Evolutionary conservation across 1,284 basidiomycete genomes (phyloP), one percentile per base, ranked within the genome.

Genomic region (Bothia castanella): DNA sequence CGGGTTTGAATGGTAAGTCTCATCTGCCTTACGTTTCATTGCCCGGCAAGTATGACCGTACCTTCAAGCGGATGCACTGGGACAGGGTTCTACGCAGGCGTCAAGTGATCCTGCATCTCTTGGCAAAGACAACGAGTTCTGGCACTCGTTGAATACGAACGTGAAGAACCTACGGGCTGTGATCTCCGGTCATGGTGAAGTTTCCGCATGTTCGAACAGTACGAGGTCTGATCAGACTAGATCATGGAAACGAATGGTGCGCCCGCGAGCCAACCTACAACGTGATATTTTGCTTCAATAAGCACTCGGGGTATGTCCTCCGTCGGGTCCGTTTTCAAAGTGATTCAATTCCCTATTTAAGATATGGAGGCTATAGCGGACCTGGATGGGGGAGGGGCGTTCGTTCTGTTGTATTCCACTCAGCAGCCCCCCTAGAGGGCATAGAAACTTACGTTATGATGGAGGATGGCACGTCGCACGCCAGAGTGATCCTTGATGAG

Each of bases 191-290:
- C 84, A 87, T 50, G 82, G 83, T 83, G 49, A 49, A 37, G 36
- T 40, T 32, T 20, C 41, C 42, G 8, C 32, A 40, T 17, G 5
- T 31, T 50, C 12, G 13, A 21, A 21, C 2, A 0, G 13, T 20
- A 4, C 31, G 6, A 23, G 3, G 27, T n/a, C 34, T 47, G 34
- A 58, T 30, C 19, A n/a, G 23, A 29, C n/a, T 56, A 85, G 83
- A 84, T 61, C 85, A 87, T 55, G 84, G 84, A 2, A 76, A 86
- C 50, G 84, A 87, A 63, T 87, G 85, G 84, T 87, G 85, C 55
- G 74, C 76, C 17, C 77, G 82, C 27, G 84, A 86, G 57, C 75
- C 75, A 1, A 73, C 70, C 1, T 79, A 81, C 57, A 65, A 77
- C 34, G 75, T 83, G 12, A 77, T 85, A 1, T 86, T 86, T 66